Conservation (phyloP, 257 asterid species). For the Rubia yunnanensis region DNA sequence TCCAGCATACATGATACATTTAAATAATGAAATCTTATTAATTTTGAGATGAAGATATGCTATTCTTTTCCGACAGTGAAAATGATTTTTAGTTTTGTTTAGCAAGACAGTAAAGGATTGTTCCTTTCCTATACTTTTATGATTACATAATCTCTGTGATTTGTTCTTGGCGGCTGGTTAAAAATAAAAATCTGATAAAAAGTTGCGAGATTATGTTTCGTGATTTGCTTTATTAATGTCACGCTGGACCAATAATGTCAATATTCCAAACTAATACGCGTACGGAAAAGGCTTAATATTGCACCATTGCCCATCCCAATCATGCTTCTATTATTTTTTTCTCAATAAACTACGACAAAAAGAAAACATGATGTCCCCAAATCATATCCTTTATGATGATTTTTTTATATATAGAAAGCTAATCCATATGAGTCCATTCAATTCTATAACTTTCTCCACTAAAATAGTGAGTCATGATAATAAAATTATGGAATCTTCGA, state of each 20-base stretch:
- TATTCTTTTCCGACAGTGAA: too few relatives aligned
- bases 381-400: background rate
- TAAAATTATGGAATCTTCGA: too few relatives aligned
- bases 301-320: too few relatives aligned
- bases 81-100: too few relatives aligned
- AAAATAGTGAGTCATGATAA: background rate
- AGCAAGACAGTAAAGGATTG: background rate
- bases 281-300: background rate
- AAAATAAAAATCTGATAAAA: background rate
- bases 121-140: background rate
- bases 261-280: background rate
- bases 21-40: too few relatives aligned
- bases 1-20: too few relatives aligned
- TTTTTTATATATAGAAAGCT: too few relatives aligned
- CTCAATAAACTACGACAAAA: background rate
- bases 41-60: too few relatives aligned
- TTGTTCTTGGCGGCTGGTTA: background rate
- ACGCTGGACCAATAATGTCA: background rate
- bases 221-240: background rate
- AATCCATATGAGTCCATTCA: background rate
- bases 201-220: background rate
- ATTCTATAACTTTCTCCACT: background rate
- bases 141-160: background rate
- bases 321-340: background rate
- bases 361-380: background rate